Conservation (phyloP, 2,329 filamentous ascomycete species). For the Lizonia empirigonia region DNA sequence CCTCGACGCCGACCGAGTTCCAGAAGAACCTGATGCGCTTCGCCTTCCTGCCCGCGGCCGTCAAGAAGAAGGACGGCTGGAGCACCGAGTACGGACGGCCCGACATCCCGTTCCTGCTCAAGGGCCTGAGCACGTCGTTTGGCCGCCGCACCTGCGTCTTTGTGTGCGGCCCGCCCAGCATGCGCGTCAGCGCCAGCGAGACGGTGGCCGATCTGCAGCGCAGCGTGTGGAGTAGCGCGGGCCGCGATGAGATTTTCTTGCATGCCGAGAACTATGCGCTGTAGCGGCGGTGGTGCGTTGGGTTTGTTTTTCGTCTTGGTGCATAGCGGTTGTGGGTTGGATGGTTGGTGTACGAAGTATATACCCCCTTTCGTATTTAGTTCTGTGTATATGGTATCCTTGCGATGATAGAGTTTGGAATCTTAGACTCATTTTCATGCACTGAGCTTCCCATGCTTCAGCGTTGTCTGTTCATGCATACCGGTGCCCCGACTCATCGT, state of each 20-base stretch:
- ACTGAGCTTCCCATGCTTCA: neutral
- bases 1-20: slow-evolving; percentile 81
- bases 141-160: slow-evolving; percentile 86
- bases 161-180: slow-evolving; percentile 85
- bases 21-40: slow-evolving; percentile 91
- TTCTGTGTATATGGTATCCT: slow-evolving; percentile 20
- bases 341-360: slow-evolving; percentile 19
- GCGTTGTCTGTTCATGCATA: neutral
- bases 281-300: slow-evolving; percentile 49
- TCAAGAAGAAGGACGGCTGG: slow-evolving; percentile 73
- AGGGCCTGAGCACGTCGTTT: slow-evolving; percentile 80
- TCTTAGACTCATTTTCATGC: neutral
- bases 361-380: slow-evolving; percentile 23
- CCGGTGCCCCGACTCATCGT: slow-evolving; percentile 12
- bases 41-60: slow-evolving; percentile 70
- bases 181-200: slow-evolving; percentile 86
- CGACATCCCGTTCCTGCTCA: slow-evolving; percentile 84
- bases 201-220: slow-evolving; percentile 82
- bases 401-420: neutral
- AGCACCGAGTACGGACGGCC: slow-evolving; percentile 90
- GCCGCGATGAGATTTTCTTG: slow-evolving; percentile 86
- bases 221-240: slow-evolving; percentile 78
- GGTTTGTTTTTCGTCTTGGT: slow-evolving; percentile 17
- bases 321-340: slow-evolving; percentile 33
- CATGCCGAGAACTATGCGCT: slow-evolving; percentile 96